Conservation (phyloP, 495 filamentous ascomycete genomes). For the Apodospora peruviana region DNA sequence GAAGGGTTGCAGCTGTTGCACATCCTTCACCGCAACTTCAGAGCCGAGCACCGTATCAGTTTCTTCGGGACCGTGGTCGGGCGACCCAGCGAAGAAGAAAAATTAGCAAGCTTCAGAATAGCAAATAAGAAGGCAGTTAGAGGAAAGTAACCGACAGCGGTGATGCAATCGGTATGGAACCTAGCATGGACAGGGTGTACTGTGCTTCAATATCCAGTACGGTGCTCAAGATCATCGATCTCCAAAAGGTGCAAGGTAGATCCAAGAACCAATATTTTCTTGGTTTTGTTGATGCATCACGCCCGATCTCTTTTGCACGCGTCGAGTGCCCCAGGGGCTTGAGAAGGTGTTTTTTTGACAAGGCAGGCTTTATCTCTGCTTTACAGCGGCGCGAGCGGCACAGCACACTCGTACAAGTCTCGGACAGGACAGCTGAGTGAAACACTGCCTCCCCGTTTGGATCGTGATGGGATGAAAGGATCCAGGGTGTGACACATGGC, state of each 20-base stretch:
- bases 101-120: no score
- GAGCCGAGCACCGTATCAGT: not conserved
- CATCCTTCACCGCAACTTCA: slow-evolving; percentile 16
- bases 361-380: no score
- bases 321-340: not conserved
- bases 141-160: no score
- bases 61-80: not conserved
- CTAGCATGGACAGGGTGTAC: not conserved
- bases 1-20: not conserved
- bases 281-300: not conserved
- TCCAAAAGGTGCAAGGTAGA: slow-evolving; percentile 1
- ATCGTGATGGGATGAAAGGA: slow-evolving; percentile 3
- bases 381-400: not conserved
- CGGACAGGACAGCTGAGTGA: not conserved
- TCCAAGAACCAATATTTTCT: not conserved
- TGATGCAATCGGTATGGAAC: slow-evolving; percentile 14
- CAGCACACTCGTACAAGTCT: not conserved
- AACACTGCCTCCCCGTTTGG: not conserved
- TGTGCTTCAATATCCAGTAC: slow-evolving; percentile 6
- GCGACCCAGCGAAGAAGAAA: not conserved
- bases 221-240: slow-evolving; percentile 5
- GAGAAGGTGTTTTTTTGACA: no score
- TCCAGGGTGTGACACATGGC: slow-evolving; percentile 1
- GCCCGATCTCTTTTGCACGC: not conserved
- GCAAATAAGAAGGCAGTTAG: no score